Conservation (phyloP, 768 basidiomycete genomes). For the Ephemerocybe angulata region DNA sequence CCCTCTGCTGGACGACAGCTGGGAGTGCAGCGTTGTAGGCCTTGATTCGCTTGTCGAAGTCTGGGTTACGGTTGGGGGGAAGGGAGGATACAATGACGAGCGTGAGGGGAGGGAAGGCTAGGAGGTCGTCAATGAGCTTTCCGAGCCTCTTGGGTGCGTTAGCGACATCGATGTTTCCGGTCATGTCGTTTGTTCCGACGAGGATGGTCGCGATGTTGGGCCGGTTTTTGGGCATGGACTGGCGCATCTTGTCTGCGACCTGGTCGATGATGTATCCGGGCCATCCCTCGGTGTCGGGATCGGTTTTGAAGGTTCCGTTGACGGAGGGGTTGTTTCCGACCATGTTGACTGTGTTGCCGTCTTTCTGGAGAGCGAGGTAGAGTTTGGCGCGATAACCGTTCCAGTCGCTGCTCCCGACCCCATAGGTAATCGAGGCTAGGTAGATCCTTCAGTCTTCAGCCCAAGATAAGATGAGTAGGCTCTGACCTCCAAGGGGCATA, state of each 20-base stretch:
- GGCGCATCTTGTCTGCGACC: conserved; percentile 2
- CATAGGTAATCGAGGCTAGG: background rate
- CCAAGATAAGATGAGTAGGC: background rate
- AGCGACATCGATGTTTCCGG: background rate
- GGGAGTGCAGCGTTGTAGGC: conserved; percentile 1
- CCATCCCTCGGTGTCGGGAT: conserved; percentile 3
- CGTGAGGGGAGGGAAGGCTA: conserved; percentile 1
- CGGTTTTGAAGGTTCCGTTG: background rate
- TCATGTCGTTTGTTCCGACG: conserved; percentile 7
- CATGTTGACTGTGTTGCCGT: conserved; percentile 5
- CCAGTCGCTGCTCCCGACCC: conserved; percentile 1
- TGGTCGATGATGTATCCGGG: background rate
- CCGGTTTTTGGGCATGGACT: conserved; percentile 1
- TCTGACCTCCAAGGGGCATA: background rate
- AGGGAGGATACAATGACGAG: conserved; percentile 1
- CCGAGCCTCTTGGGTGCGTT: background rate
- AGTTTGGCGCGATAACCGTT: conserved; percentile 3
- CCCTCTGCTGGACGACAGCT: background rate
- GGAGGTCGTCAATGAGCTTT: background rate
- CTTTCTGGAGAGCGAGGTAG: background rate
- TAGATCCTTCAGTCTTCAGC: background rate
- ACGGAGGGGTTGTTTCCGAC: conserved; percentile 3
- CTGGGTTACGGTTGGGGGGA: background rate
- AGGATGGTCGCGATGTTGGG: conserved; percentile 2
- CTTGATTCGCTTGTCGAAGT: background rate